Conservation (phyloP, 441 rosid species). For the Populus hybrid region DNA sequence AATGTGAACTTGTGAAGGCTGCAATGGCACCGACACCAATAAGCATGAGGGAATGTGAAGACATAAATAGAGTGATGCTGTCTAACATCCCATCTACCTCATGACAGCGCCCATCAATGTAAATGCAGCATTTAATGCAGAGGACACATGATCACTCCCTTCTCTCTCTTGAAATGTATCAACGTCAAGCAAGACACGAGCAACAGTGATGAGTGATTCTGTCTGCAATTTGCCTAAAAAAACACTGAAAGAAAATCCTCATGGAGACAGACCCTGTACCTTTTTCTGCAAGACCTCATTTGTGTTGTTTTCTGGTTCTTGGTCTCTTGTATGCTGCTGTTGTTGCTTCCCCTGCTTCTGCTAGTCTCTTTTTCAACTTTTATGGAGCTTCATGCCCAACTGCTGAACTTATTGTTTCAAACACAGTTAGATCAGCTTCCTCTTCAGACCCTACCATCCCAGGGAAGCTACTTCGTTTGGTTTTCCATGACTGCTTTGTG, state of each 20-base stretch:
- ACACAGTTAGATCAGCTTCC: constrained; percentile 43
- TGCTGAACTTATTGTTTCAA: constrained; percentile 46
- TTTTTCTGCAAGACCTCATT: background rate
- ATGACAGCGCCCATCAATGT: constrained; percentile 30
- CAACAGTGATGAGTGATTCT: background rate
- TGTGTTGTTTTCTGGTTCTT: constrained; percentile 20
- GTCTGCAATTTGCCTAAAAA: background rate
- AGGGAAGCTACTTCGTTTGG: constrained; percentile 61
- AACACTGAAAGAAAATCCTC: constrained; percentile 4
- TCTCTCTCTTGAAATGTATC: constrained; percentile 3
- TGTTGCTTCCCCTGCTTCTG: constrained; percentile 20
- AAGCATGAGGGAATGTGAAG: background rate
- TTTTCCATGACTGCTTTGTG: constrained; percentile 82
- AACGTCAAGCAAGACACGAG: background rate
- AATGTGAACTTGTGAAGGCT: no score
- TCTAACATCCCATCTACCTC: constrained; percentile 24
- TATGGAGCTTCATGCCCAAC: constrained; percentile 62
- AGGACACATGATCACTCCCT: background rate
- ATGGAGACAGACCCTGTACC: constrained; percentile 29
- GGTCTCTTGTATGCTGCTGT: constrained; percentile 18
- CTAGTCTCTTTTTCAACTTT: constrained; percentile 53
- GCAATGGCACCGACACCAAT: background rate
- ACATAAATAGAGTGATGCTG: background rate
- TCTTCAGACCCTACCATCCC: constrained; percentile 42
- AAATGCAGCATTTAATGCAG: constrained; percentile 39